These are phyloP conservation scores for Basipetospora sp. DNA, from an alignment of 2,329 filamentous ascomycete genomes.

Conservation along the genomic window DNA sequence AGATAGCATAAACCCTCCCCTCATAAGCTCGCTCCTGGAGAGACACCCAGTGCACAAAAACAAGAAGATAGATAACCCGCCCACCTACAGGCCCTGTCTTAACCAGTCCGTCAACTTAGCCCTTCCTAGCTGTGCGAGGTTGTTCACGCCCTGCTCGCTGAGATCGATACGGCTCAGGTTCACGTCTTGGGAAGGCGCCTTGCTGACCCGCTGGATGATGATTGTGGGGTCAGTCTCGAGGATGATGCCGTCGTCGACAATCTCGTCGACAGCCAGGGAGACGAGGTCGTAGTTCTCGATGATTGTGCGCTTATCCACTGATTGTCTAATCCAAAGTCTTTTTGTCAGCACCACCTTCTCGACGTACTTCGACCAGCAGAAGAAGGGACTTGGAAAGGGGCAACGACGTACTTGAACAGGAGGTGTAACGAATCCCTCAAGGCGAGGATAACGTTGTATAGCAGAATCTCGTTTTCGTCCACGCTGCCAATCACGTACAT, in stretches of 20 bases:
- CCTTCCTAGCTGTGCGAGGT: conserved; percentile 86
- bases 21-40: too few species aligned
- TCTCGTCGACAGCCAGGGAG: conserved; percentile 85
- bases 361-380: background rate
- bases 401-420: conserved; percentile 61
- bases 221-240: conserved; percentile 93
- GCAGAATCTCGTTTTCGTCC: conserved; percentile 91
- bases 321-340: conserved; percentile 54
- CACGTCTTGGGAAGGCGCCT: conserved; percentile 78
- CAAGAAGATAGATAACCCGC: too few species aligned
- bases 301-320: conserved; percentile 91
- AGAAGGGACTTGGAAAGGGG: background rate
- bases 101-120: conserved; percentile 80
- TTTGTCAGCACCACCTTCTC: too few species aligned
- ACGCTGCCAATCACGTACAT: conserved; percentile 79
- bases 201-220: conserved; percentile 81
- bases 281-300: conserved; percentile 98
- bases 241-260: conserved; percentile 88
- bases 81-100: conserved; percentile 71
- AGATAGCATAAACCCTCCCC: too few species aligned
- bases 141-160: conserved; percentile 87
- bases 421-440: conserved; percentile 80
- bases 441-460: conserved; percentile 90
- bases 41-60: too few species aligned
- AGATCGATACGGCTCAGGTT: conserved; percentile 89